Evolutionary conservation across 805 yeast species (phyloP).

Genomic region (Brettanomyces nanus): DNA sequence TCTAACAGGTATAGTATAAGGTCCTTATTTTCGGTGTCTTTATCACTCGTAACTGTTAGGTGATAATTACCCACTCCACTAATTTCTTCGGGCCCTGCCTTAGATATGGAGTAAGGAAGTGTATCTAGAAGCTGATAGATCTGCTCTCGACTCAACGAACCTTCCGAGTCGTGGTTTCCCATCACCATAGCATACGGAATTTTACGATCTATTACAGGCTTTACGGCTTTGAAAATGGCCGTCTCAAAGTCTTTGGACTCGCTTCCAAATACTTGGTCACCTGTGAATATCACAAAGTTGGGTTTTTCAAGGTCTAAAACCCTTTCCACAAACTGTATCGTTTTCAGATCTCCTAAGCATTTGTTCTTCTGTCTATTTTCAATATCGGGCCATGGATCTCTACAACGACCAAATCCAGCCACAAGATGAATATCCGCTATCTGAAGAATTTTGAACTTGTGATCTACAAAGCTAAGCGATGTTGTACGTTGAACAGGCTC

Average conservation of each 20-base stretch:
- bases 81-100: constrained; percentile 54
- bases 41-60: constrained; percentile 39
- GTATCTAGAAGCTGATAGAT: constrained; percentile 46
- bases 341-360: constrained; percentile 76
- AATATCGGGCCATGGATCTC: constrained; percentile 54
- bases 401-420: constrained; percentile 75
- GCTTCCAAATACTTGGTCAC: constrained; percentile 87
- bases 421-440: constrained; percentile 88
- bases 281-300: constrained; percentile 78
- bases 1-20: constrained; percentile 71
- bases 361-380: constrained; percentile 29
- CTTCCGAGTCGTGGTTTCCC: constrained; percentile 96
- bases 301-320: constrained; percentile 74
- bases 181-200: constrained; percentile 82
- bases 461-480: constrained; percentile 30
- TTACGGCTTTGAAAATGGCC: constrained; percentile 66
- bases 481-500: constrained; percentile 9
- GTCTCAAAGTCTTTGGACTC: constrained; percentile 75
- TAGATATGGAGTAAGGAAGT: constrained; percentile 64
- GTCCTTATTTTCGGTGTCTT: constrained; percentile 29
- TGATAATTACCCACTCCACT: constrained; percentile 83
- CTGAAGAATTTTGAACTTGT: constrained; percentile 71
- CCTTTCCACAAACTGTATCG: constrained; percentile 49
- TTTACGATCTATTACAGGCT: constrained; percentile 54
- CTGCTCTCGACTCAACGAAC: constrained; percentile 51